Percentiles rank a stretch among this genome's conserved stretches.
phyloP scores from a whole-genome alignment of 2,329 filamentous ascomycete genomes.

The Chaetothyriales sp. region DNA sequence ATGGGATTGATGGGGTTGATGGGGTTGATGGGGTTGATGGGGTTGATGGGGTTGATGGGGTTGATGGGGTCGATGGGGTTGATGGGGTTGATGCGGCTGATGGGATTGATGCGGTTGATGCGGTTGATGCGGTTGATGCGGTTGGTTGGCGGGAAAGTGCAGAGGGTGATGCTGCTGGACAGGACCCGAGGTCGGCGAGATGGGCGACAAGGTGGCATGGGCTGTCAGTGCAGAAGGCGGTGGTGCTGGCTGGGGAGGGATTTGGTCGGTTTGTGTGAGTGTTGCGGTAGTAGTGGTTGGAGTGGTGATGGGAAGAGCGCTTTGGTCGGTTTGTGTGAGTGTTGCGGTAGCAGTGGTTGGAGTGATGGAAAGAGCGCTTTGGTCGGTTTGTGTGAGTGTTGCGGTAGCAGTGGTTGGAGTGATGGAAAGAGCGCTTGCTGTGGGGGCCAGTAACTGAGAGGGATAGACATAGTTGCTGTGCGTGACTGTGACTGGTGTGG shows the following conservation, averaged over 20 bases:
- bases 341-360: too few species aligned
- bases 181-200: background rate
- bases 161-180: background rate
- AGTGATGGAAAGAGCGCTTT: too few species aligned
- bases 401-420: background rate
- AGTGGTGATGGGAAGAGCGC: too few species aligned
- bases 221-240: background rate
- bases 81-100: too few species aligned
- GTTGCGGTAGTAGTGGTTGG: background rate
- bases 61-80: too few species aligned
- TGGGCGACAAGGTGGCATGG: background rate
- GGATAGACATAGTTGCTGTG: background rate
- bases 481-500: background rate
- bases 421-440: background rate
- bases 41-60: too few species aligned
- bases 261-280: background rate
- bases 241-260: background rate
- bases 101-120: too few species aligned
- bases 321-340: too few species aligned
- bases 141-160: background rate
- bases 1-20: too few species aligned
- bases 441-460: background rate
- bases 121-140: too few species aligned
- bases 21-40: too few species aligned
- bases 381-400: background rate